phyloP scores from a whole-genome alignment of 2,329 filamentous ascomycete species.

The Hymenoscyphus fraxineus region DNA sequence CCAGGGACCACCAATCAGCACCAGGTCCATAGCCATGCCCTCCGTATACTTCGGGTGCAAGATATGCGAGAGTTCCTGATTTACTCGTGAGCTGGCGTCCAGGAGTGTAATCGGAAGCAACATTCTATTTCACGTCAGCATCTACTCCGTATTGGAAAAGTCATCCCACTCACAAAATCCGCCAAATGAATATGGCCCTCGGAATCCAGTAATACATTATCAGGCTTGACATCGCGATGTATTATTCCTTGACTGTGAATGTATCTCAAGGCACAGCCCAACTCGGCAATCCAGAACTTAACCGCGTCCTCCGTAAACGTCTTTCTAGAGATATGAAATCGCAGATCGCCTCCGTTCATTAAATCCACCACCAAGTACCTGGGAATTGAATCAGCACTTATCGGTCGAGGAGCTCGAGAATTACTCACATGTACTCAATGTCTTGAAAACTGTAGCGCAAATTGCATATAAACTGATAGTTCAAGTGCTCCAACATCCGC shows the following conservation, averaged over 20 bases:
- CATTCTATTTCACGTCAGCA: slow-evolving; percentile 64
- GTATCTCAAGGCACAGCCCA: slow-evolving; percentile 86
- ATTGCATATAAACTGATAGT: slow-evolving; percentile 97
- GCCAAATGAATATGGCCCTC: slow-evolving; percentile 95
- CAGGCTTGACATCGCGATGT: slow-evolving; percentile 86
- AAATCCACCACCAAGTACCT: slow-evolving; percentile 93
- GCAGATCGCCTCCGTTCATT: slow-evolving; percentile 94
- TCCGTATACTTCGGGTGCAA: slow-evolving; percentile 91
- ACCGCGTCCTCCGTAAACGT: slow-evolving; percentile 97
- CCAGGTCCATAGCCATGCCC: slow-evolving; percentile 85
- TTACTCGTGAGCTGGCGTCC: slow-evolving; percentile 86
- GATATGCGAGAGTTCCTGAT: slow-evolving; percentile 91
- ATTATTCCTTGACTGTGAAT: slow-evolving; percentile 84
- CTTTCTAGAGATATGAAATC: slow-evolving; percentile 97
- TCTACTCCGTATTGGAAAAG: slow-evolving; percentile 11
- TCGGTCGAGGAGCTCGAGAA: neutral
- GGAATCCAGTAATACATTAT: slow-evolving; percentile 83
- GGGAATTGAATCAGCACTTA: slow-evolving; percentile 10
- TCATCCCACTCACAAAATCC: slow-evolving; percentile 73
- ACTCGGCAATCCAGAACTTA: slow-evolving; percentile 92
- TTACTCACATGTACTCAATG: slow-evolving; percentile 89
- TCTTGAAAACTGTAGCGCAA: slow-evolving; percentile 98
- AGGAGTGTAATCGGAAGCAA: slow-evolving; percentile 86
- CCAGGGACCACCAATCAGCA: slow-evolving; percentile 98
- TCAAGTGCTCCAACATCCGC: slow-evolving; percentile 96